phyloP scores from a whole-genome alignment of 208 protist genomes.

The Wallacemonas sp. region DNA sequence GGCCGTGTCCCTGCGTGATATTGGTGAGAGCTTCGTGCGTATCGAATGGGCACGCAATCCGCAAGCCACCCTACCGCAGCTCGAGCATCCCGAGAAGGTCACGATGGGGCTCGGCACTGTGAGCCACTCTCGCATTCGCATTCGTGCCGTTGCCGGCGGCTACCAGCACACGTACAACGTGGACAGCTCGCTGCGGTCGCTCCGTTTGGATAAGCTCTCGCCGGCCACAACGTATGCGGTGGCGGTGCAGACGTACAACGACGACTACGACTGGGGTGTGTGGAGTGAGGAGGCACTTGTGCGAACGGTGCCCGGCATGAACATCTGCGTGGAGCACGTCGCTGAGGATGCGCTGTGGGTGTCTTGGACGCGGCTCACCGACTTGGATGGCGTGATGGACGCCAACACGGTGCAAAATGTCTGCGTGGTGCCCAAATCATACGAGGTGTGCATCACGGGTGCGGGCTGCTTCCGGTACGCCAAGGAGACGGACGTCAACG shows the following conservation, averaged over 20 bases:
- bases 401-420: conserved; percentile 80
- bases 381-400: conserved; percentile 51
- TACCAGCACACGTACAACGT: conserved; percentile 69
- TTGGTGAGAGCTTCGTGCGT: conserved; percentile 84
- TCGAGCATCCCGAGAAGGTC: conserved; percentile 48
- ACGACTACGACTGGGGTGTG: conserved; percentile 90
- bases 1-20: conserved; percentile 70
- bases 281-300: conserved; percentile 89
- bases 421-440: conserved; percentile 72
- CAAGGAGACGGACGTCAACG: conserved; percentile 68
- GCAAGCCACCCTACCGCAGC: conserved; percentile 64
- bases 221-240: conserved; percentile 88
- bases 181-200: conserved; percentile 58
- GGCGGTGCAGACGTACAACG: conserved; percentile 90
- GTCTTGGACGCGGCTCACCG: conserved; percentile 75
- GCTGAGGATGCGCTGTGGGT: conserved; percentile 90
- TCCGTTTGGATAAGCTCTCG: conserved; percentile 62
- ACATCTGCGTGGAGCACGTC: conserved; percentile 82
- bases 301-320: conserved; percentile 84
- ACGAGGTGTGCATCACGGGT: conserved; percentile 80
- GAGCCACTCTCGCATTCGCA: conserved; percentile 78
- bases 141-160: conserved; percentile 72
- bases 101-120: conserved; percentile 72
- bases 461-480: conserved; percentile 77
- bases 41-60: conserved; percentile 78